These are phyloP conservation scores for Myrica gale DNA, from an alignment of 306 rosid species.

Conservation along the genomic window DNA sequence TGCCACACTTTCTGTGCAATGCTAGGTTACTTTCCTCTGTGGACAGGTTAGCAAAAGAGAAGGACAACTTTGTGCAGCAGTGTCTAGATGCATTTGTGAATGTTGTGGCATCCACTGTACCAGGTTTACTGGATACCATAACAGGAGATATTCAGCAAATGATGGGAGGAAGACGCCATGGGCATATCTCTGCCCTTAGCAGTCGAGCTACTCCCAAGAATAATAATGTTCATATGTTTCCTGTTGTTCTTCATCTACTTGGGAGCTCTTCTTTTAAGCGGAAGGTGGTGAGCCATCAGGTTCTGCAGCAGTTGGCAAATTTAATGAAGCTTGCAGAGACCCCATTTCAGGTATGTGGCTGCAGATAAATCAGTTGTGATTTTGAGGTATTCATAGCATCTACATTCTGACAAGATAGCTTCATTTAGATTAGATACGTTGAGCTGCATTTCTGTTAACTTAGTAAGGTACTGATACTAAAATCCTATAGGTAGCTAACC, in stretches of 20 bases:
- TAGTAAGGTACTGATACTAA: conserved; percentile 1
- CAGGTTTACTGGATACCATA: conserved; percentile 76
- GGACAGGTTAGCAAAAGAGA: conserved; percentile 89
- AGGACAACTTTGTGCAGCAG: conserved; percentile 70
- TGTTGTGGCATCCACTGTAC: conserved; percentile 70
- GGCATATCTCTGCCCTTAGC: conserved; percentile 67
- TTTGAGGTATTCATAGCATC: not conserved
- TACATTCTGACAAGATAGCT: conserved; percentile 4
- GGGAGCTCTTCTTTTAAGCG: conserved; percentile 80
- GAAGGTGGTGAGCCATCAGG: conserved; percentile 69
- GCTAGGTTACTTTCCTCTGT: conserved; percentile 79
- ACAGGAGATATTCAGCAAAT: conserved; percentile 79
- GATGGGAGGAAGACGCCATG: conserved; percentile 92
- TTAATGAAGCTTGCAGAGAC: conserved; percentile 72
- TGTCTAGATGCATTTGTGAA: conserved; percentile 75
- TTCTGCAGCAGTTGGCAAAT: conserved; percentile 78
- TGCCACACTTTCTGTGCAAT: conserved; percentile 84
- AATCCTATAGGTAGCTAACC: conserved; percentile 6
- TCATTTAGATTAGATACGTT: not conserved
- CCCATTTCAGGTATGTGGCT: conserved; percentile 75
- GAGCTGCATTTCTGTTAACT: not conserved
- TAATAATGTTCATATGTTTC: conserved; percentile 75
- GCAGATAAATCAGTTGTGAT: conserved; percentile 20
- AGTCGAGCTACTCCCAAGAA: conserved; percentile 79
- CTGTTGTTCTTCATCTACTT: conserved; percentile 93